phyloP scores from a whole-genome alignment of 2,329 filamentous ascomycete species.

The Podosphaera fusca region DNA sequence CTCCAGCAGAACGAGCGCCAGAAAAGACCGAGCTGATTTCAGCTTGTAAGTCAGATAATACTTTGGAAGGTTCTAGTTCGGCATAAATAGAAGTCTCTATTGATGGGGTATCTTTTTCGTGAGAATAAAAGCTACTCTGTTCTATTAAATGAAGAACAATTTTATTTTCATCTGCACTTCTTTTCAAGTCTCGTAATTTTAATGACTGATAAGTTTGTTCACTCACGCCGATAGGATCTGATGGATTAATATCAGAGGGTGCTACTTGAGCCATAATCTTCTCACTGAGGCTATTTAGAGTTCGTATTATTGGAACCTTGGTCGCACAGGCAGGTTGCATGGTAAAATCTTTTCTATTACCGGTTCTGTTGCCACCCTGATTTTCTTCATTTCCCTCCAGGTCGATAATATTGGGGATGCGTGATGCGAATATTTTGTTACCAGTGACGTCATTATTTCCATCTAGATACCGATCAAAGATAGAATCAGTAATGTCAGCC shows the following conservation, averaged over 20 bases:
- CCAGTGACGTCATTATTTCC: slow-evolving; percentile 36
- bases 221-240: slow-evolving; percentile 41
- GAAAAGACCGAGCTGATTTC: slow-evolving; percentile 30
- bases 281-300: slow-evolving; percentile 73
- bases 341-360: slow-evolving; percentile 72
- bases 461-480: slow-evolving; percentile 71
- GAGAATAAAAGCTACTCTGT: slow-evolving; percentile 61
- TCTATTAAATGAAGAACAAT: slow-evolving; percentile 76
- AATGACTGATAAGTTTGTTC: slow-evolving; percentile 55
- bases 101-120: slow-evolving; percentile 21
- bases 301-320: slow-evolving; percentile 72
- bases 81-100: slow-evolving; percentile 28
- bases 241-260: slow-evolving; percentile 48
- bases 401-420: slow-evolving; percentile 76
- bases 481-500: slow-evolving; percentile 48
- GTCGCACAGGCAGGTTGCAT: slow-evolving; percentile 57
- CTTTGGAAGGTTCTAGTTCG: slow-evolving; percentile 44
- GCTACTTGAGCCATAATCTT: slow-evolving; percentile 81
- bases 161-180: slow-evolving; percentile 47
- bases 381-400: slow-evolving; percentile 89
- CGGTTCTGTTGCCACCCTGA: slow-evolving; percentile 56
- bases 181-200: slow-evolving; percentile 56
- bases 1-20: slow-evolving; percentile 24
- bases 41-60: slow-evolving; percentile 38
- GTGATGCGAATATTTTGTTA: slow-evolving; percentile 32